A percentile compares a stretch with the other conserved stretches of the same genome.
These are phyloP conservation scores for Orychophragmus violaceus DNA, from an alignment of 345 rosid genomes.

Conservation along the genomic window DNA sequence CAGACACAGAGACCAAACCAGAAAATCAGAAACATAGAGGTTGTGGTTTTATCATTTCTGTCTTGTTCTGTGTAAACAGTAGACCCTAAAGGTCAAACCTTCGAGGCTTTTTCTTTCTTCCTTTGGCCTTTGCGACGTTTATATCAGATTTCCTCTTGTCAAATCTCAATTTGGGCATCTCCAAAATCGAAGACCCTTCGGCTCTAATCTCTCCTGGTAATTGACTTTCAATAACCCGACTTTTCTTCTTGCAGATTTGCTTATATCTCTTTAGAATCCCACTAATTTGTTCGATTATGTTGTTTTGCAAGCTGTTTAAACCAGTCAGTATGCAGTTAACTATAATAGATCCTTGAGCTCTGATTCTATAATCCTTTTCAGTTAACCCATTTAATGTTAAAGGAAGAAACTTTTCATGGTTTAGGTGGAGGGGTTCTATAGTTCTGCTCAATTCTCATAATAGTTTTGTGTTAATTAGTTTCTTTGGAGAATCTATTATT, in stretches of 20 bases:
- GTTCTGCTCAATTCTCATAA: background rate
- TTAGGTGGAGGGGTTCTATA: background rate
- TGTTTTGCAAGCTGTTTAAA: background rate
- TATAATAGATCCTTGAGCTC: background rate
- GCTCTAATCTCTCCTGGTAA: conserved; percentile 30
- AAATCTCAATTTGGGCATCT: conserved; percentile 9
- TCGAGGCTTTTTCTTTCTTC: background rate
- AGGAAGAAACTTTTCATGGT: background rate
- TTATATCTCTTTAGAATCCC: background rate
- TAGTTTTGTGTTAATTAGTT: background rate
- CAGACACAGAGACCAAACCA: conserved; percentile 2
- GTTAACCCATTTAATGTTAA: background rate
- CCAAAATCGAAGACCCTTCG: conserved; percentile 2
- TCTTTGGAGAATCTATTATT: background rate
- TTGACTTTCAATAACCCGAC: background rate
- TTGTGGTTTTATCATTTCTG: background rate
- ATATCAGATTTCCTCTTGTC: conserved; percentile 10
- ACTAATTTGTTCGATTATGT: background rate
- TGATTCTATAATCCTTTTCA: background rate
- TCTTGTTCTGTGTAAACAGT: conserved; percentile 27
- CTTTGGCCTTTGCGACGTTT: conserved; percentile 14
- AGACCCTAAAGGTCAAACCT: conserved; percentile 28
- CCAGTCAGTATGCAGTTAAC: background rate
- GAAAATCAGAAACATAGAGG: background rate
- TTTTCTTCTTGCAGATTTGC: background rate